Percentiles rank a stretch among this genome's conserved stretches.
Evolutionary conservation across 495 filamentous ascomycete genomes (phyloP).

Genomic region (Talaromyces thailandensis): DNA sequence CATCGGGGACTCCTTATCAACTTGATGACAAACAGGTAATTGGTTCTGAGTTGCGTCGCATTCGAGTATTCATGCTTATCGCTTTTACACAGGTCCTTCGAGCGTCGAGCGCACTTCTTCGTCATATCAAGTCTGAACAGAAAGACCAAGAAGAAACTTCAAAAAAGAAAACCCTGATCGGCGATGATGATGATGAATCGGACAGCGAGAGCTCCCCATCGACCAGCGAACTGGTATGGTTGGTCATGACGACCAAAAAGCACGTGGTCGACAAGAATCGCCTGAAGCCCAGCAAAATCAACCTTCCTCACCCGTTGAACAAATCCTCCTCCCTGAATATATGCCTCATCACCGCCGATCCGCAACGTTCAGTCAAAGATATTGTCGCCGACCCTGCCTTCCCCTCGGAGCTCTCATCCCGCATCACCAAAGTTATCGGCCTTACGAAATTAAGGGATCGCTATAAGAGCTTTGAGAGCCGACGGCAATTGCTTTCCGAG

Average conservation of each 20-base stretch:
- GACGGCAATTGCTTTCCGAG: slow-evolving; percentile 71
- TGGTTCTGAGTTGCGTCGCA: not conserved
- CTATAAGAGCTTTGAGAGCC: slow-evolving; percentile 78
- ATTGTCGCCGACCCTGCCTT: slow-evolving; percentile 66
- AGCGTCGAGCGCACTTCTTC: slow-evolving; percentile 72
- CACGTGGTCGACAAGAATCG: slow-evolving; percentile 66
- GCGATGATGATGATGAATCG: slow-evolving; percentile 43
- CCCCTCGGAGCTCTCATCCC: slow-evolving; percentile 58
- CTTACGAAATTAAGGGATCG: slow-evolving; percentile 74
- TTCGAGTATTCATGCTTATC: not conserved
- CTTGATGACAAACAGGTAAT: slow-evolving; percentile 55
- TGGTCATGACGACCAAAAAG: slow-evolving; percentile 83
- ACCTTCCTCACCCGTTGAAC: slow-evolving; percentile 61
- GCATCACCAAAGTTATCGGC: slow-evolving; percentile 74
- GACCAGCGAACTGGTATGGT: slow-evolving; percentile 66
- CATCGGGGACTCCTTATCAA: slow-evolving; percentile 51
- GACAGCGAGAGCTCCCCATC: slow-evolving; percentile 28
- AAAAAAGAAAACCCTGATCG: slow-evolving; percentile 67
- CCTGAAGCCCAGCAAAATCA: slow-evolving; percentile 69
- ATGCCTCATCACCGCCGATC: slow-evolving; percentile 78
- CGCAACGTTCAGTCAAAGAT: slow-evolving; percentile 86
- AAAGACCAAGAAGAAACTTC: slow-evolving; percentile 44
- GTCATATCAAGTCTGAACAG: slow-evolving; percentile 64
- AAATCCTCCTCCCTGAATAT: slow-evolving; percentile 51
- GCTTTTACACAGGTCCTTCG: slow-evolving; percentile 49